Conservation (phyloP, 805 yeast species). For the Suhomyces pyralidae region DNA sequence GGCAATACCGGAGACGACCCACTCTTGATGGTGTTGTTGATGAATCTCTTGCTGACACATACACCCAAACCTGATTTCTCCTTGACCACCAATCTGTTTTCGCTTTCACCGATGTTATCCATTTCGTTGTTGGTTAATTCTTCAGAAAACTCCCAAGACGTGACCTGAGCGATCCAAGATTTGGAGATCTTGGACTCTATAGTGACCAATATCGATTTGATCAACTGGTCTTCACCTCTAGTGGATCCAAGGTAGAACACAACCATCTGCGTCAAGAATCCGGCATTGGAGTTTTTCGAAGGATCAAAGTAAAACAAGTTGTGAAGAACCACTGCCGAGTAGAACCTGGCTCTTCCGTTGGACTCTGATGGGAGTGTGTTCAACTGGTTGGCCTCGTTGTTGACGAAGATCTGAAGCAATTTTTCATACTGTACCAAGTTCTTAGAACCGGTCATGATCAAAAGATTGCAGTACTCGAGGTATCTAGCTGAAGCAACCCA, state of each 20-base stretch:
- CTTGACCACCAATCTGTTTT: conserved; percentile 45
- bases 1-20: background rate
- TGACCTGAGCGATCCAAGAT: conserved; percentile 66
- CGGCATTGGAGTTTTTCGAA: conserved; percentile 42
- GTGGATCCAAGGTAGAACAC: conserved; percentile 62
- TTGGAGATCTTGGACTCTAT: conserved; percentile 53
- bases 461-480: conserved; percentile 44
- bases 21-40: conserved; percentile 44
- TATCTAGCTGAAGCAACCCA: conserved; percentile 46
- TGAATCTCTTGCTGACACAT: conserved; percentile 46
- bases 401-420: conserved; percentile 61
- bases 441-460: conserved; percentile 35
- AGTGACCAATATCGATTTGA: conserved; percentile 52
- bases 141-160: conserved; percentile 62
- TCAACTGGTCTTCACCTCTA: conserved; percentile 56
- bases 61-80: conserved; percentile 47
- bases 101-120: conserved; percentile 49
- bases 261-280: conserved; percentile 46
- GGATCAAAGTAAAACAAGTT: conserved; percentile 49
- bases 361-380: conserved; percentile 18
- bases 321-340: conserved; percentile 46
- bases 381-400: conserved; percentile 45
- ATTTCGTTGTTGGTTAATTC: conserved; percentile 40
- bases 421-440: conserved; percentile 43
- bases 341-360: conserved; percentile 30